These are phyloP conservation scores for Elsinoe arachidis DNA, from an alignment of 2,329 filamentous ascomycete genomes.

Conservation along the genomic window DNA sequence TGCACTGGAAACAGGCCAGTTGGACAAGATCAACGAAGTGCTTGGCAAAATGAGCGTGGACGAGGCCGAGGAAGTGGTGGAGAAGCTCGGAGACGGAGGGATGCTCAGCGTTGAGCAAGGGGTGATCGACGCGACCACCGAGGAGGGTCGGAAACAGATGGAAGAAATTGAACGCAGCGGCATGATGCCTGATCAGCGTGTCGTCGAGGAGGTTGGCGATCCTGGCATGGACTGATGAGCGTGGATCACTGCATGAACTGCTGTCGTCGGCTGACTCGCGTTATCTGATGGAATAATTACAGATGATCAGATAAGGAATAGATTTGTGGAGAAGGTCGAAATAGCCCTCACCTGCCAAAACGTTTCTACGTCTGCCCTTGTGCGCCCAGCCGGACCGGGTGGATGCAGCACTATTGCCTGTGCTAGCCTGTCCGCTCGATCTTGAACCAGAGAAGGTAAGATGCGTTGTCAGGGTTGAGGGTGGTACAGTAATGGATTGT, in stretches of 20 bases:
- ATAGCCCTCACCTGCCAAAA: constrained; percentile 4
- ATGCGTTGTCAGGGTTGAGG: too few species aligned
- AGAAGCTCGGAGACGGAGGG: constrained; percentile 70
- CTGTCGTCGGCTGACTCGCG: background rate
- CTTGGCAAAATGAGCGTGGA: constrained; percentile 81
- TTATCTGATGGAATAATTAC: constrained; percentile 7
- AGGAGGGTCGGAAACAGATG: constrained; percentile 29
- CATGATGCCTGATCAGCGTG: constrained; percentile 63
- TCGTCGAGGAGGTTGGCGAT: constrained; percentile 36
- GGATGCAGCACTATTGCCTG: background rate
- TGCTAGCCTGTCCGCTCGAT: background rate
- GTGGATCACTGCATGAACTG: constrained; percentile 8
- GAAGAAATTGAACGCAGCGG: constrained; percentile 53
- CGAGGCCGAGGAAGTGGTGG: constrained; percentile 78
- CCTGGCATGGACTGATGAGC: constrained; percentile 23
- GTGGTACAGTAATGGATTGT: too few species aligned
- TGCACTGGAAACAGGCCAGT: constrained; percentile 76
- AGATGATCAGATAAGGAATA: constrained; percentile 10
- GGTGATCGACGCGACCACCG: constrained; percentile 74
- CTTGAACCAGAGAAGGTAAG: background rate
- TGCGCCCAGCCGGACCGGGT: background rate
- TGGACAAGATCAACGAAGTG: constrained; percentile 84
- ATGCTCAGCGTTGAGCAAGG: constrained; percentile 87
- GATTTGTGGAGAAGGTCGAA: constrained; percentile 8
- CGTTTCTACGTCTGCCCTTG: background rate